Conservation (phyloP, 345 rosid species). For the Ceriops zippeliana region DNA sequence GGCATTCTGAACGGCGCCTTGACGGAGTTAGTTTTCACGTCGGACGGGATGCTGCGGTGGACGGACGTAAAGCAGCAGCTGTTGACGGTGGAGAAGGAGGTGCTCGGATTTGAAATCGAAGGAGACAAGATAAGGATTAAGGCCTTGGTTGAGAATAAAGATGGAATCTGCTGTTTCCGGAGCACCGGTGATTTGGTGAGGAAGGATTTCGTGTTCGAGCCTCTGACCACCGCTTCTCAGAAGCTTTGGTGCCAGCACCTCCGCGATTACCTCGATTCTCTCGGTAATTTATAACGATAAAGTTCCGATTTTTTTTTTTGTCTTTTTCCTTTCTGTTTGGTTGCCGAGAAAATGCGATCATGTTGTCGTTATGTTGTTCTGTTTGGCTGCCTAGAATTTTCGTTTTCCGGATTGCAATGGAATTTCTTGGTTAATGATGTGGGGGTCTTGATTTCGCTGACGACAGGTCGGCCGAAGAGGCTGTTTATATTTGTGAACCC, state of each 20-base stretch:
- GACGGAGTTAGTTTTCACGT: conserved; percentile 42
- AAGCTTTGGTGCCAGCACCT: conserved; percentile 60
- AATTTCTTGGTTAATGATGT: no score
- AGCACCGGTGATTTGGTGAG: conserved; percentile 46
- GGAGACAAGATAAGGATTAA: conserved; percentile 54
- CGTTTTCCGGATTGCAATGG: no score
- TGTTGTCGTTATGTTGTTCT: no score
- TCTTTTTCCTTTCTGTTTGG: not conserved
- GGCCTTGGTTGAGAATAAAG: conserved; percentile 37
- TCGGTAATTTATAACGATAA: conserved; percentile 41
- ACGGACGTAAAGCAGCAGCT: conserved; percentile 52
- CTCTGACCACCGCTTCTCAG: conserved; percentile 51
- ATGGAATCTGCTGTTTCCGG: conserved; percentile 48
- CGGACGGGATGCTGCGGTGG: conserved; percentile 61
- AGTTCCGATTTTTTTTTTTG: not conserved
- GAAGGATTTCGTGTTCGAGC: conserved; percentile 71
- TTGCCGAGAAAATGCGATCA: no score
- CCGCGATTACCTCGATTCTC: conserved; percentile 49
- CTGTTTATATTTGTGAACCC: conserved; percentile 75
- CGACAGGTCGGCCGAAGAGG: conserved; percentile 72
- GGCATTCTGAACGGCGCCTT: conserved; percentile 43
- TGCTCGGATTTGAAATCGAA: conserved; percentile 61
- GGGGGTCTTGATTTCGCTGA: no score
- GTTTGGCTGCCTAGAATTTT: no score
- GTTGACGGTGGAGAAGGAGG: conserved; percentile 52